Percentiles rank a stretch among this genome's conserved stretches.
Evolutionary conservation across 768 basidiomycete genomes (phyloP).

Genomic region (Kwoniella pini): DNA sequence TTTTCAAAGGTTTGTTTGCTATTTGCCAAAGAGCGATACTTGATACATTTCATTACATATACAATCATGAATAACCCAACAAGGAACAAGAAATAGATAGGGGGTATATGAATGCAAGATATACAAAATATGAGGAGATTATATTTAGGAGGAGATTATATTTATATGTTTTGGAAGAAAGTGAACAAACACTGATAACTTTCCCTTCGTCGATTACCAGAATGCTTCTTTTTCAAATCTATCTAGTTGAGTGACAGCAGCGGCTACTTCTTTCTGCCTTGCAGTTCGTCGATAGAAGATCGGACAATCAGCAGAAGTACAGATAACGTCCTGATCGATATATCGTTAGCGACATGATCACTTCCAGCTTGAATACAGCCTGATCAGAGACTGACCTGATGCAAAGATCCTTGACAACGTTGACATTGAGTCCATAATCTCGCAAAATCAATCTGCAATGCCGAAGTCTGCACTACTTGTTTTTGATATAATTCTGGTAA

Average conservation of each 20-base stretch:
- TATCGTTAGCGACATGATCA: neutral
- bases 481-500: constrained; percentile 91
- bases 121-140: too few species aligned
- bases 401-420: constrained; percentile 95
- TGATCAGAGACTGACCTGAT: constrained; percentile 60
- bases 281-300: constrained; percentile 99
- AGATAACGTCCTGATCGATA: constrained; percentile 77
- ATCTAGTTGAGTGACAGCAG: constrained; percentile 72
- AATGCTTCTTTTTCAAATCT: constrained; percentile 66
- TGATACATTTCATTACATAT: neutral
- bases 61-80: too few species aligned
- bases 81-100: neutral
- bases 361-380: neutral
- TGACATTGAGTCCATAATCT: constrained; percentile 99
- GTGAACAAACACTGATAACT: too few species aligned
- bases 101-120: constrained; percentile 20
- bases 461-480: constrained; percentile 68
- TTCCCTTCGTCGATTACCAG: constrained; percentile 37
- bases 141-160: too few species aligned
- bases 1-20: too few species aligned
- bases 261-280: constrained; percentile 95
- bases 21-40: neutral
- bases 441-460: constrained; percentile 85
- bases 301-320: constrained; percentile 95
- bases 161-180: too few species aligned